These are phyloP conservation scores for Talaromyces sp. DNA, from an alignment of 2,329 filamentous ascomycete genomes.

Conservation along the genomic window DNA sequence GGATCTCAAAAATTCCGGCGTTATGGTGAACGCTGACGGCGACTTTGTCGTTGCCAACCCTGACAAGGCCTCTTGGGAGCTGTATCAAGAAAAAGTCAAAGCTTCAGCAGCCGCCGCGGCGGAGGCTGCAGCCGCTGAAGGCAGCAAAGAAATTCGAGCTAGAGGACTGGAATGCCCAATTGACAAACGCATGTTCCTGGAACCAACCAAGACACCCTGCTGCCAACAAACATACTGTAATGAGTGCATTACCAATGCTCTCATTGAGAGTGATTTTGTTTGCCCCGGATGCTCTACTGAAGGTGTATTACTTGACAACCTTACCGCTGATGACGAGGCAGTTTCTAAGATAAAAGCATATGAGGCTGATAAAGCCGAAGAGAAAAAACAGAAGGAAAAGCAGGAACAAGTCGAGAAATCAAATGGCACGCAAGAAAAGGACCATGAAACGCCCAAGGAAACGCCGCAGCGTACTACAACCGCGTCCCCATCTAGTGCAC, in stretches of 20 bases:
- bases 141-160: constrained; percentile 81
- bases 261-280: constrained; percentile 96
- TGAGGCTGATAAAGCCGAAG: constrained; percentile 47
- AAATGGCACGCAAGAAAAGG: constrained; percentile 16
- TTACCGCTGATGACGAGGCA: constrained; percentile 74
- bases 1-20: constrained; percentile 73
- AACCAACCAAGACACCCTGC: constrained; percentile 98
- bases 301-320: constrained; percentile 86
- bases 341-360: constrained; percentile 73
- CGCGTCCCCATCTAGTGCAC: constrained; percentile 26
- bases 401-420: constrained; percentile 21
- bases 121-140: constrained; percentile 68
- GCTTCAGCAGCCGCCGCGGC: constrained; percentile 76
- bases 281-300: constrained; percentile 89
- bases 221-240: constrained; percentile 98
- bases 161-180: constrained; percentile 86
- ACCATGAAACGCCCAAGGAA: constrained; percentile 9
- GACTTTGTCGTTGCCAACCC: constrained; percentile 96
- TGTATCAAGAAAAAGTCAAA: constrained; percentile 92
- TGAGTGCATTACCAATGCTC: constrained; percentile 98
- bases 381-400: constrained; percentile 39
- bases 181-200: constrained; percentile 97
- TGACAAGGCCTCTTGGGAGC: constrained; percentile 92
- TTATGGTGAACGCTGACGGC: constrained; percentile 97
- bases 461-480: constrained; percentile 12